These are phyloP conservation scores for Arthrobotrys sinensis DNA, from an alignment of 2,329 filamentous ascomycete genomes.

Conservation along the genomic window DNA sequence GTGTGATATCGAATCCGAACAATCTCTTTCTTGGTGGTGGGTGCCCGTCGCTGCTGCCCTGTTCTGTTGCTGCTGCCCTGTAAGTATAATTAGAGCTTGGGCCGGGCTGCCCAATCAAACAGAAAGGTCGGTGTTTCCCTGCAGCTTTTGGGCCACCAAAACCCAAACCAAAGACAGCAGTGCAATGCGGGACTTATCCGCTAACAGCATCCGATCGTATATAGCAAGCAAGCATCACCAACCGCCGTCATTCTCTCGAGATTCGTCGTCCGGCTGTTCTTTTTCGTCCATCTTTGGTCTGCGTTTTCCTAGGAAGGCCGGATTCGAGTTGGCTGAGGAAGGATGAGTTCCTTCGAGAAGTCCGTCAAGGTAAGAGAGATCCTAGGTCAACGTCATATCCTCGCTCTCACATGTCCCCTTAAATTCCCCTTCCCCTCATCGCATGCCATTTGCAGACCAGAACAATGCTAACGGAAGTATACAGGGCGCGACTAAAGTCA, in stretches of 20 bases:
- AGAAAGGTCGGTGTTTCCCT: slow-evolving; percentile 35
- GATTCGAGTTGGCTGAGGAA: slow-evolving; percentile 66
- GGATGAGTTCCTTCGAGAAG: slow-evolving; percentile 96
- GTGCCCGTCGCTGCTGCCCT: no score
- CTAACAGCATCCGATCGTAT: slow-evolving; percentile 21
- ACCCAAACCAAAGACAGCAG: slow-evolving; percentile 46
- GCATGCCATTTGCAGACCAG: not conserved
- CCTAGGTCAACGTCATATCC: slow-evolving; percentile 36
- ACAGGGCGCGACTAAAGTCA: slow-evolving; percentile 65
- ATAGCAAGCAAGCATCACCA: slow-evolving; percentile 17
- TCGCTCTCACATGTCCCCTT: slow-evolving; percentile 22
- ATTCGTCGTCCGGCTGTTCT: slow-evolving; percentile 38
- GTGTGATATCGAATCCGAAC: slow-evolving; percentile 23
- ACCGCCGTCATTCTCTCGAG: slow-evolving; percentile 31
- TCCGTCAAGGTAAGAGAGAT: slow-evolving; percentile 81
- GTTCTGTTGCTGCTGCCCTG: slow-evolving; percentile 18
- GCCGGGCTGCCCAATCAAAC: slow-evolving; percentile 39
- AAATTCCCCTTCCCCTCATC: slow-evolving; percentile 8
- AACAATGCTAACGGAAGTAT: slow-evolving; percentile 31
- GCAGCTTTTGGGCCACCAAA: slow-evolving; percentile 30
- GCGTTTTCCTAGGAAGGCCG: slow-evolving; percentile 33
- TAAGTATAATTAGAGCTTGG: slow-evolving; percentile 29
- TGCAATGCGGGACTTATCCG: slow-evolving; percentile 55
- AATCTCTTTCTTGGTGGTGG: slow-evolving; percentile 10
- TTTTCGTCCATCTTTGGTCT: slow-evolving; percentile 21